These are phyloP conservation scores for Microascus cirrosus DNA, from an alignment of 2,329 filamentous ascomycete species.

Conservation along the genomic window DNA sequence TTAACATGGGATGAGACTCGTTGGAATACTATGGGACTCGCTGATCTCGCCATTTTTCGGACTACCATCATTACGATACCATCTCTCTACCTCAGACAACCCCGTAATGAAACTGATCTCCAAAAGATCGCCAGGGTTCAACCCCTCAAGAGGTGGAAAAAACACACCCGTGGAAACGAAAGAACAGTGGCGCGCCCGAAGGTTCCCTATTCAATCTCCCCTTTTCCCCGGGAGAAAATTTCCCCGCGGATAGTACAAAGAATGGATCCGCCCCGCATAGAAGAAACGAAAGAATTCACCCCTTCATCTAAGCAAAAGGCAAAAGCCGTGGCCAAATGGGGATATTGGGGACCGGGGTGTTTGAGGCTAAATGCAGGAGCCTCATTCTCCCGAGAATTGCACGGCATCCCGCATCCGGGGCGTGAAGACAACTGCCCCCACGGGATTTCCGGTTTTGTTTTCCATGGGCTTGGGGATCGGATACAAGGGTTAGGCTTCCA, in stretches of 20 bases:
- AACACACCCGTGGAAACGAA: not conserved
- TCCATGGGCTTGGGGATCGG: not conserved
- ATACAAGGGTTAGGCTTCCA: not conserved
- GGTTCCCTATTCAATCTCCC: no score
- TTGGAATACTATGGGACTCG: not conserved
- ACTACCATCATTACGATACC: not conserved
- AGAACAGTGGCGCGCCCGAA: no score
- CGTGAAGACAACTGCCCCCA: no score
- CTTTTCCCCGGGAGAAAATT: no score
- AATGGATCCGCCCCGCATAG: not conserved
- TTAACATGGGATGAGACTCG: not conserved
- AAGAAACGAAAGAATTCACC: not conserved
- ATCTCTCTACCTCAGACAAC: not conserved
- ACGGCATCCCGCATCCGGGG: not conserved
- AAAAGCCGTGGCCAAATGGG: not conserved
- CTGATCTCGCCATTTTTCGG: not conserved
- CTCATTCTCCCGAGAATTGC: not conserved
- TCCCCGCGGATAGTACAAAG: not conserved
- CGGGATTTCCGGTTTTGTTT: not conserved
- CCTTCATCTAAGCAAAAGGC: not conserved
- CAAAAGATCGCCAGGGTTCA: not conserved
- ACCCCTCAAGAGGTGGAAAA: not conserved
- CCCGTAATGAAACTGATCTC: not conserved
- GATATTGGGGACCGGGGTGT: not conserved
- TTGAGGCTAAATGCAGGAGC: not conserved